Percentiles rank a stretch among this genome's conserved stretches.
Evolutionary conservation across 2,329 filamentous ascomycete genomes (phyloP).

Genomic region (Didymella pomorum): DNA sequence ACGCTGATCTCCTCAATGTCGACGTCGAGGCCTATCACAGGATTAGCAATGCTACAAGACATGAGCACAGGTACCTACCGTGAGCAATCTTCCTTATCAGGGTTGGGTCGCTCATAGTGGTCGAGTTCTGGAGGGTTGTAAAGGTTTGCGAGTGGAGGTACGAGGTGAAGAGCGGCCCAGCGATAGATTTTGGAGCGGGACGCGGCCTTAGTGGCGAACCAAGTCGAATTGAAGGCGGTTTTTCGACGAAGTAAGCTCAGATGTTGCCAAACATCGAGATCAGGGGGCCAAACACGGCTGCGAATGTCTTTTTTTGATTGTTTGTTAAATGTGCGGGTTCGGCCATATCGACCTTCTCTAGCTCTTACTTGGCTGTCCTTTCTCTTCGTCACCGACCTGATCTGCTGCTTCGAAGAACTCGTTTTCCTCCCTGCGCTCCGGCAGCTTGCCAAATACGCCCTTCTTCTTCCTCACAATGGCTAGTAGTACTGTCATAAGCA

Average conservation of each 20-base stretch:
- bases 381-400: slow-evolving; percentile 8
- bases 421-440: slow-evolving; percentile 33
- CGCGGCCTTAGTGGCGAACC: background rate
- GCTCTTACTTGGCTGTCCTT: background rate
- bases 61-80: background rate
- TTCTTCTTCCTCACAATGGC: slow-evolving; percentile 32
- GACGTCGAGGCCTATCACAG: background rate
- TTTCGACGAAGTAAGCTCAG: no score
- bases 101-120: background rate
- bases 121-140: background rate
- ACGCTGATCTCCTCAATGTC: background rate
- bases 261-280: no score
- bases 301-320: no score
- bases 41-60: background rate
- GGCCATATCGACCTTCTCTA: background rate
- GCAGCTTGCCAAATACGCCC: slow-evolving; percentile 34
- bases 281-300: no score
- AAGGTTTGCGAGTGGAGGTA: background rate
- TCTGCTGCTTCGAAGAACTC: slow-evolving; percentile 31
- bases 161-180: background rate
- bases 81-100: background rate
- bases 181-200: background rate
- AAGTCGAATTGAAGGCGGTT: background rate
- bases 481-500: slow-evolving; percentile 33
- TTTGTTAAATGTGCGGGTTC: background rate